These are phyloP conservation scores for Acacia confusa DNA, from an alignment of 306 rosid genomes.

Conservation along the genomic window DNA sequence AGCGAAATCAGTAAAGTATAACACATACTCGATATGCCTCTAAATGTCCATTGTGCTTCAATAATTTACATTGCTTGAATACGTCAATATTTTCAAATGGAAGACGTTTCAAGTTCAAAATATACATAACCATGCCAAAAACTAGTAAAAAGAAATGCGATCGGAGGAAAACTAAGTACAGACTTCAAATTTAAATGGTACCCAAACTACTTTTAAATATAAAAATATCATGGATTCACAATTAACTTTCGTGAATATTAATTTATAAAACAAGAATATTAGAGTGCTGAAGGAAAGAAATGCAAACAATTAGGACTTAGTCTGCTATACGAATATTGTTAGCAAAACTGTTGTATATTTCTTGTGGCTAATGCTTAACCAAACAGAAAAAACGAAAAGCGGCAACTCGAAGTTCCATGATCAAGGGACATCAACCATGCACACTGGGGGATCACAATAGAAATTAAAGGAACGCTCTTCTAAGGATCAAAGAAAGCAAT, in stretches of 20 bases:
- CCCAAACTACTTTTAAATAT: slow-evolving; percentile 23
- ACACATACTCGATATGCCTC: slow-evolving; percentile 17
- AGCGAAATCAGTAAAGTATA: slow-evolving; percentile 33
- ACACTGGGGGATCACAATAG: not conserved
- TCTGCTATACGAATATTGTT: not conserved
- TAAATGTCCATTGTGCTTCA: slow-evolving; percentile 17
- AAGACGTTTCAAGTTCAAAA: slow-evolving; percentile 3
- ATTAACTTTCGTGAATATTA: not conserved
- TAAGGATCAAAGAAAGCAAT: not conserved
- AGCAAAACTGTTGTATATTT: not conserved
- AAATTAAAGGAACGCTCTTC: not conserved
- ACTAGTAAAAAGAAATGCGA: slow-evolving; percentile 10
- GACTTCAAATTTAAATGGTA: not conserved
- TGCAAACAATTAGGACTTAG: not conserved
- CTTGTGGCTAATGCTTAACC: not conserved
- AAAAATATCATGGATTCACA: slow-evolving; percentile 17
- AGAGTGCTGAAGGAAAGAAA: not conserved
- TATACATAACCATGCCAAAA: slow-evolving; percentile 11
- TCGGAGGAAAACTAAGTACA: not conserved
- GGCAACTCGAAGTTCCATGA: not conserved
- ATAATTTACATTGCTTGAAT: not conserved
- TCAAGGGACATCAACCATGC: not conserved
- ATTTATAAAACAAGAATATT: not conserved
- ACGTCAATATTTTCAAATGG: slow-evolving; percentile 2
- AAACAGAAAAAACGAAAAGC: not conserved